Evolutionary conservation across 2,329 filamentous ascomycete species (phyloP).

Genomic region (Xylaria sp.): DNA sequence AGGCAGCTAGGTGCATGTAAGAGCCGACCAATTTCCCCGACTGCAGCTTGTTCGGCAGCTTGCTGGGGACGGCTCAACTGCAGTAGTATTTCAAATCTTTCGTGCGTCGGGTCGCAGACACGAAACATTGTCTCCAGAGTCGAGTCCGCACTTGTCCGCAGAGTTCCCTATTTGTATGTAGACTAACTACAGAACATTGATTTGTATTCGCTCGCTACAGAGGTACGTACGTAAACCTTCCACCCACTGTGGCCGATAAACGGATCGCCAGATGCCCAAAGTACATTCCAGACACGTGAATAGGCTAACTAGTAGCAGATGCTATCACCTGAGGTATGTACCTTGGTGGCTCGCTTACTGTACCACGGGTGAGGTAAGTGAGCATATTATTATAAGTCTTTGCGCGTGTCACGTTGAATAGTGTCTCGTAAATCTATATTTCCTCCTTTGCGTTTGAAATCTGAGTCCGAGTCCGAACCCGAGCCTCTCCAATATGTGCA

Average conservation of each 20-base stretch:
- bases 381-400: background rate
- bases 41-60: conserved; percentile 2
- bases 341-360: conserved; percentile 30
- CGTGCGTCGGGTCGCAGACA: conserved; percentile 25
- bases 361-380: conserved; percentile 9
- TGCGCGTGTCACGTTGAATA: background rate
- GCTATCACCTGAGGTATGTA: background rate
- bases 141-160: conserved; percentile 34
- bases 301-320: background rate
- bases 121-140: conserved; percentile 24
- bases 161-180: background rate
- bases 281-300: background rate
- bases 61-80: conserved; percentile 9
- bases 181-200: background rate
- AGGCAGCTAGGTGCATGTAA: conserved; percentile 8
- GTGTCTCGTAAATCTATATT: background rate
- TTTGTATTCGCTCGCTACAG: conserved; percentile 5
- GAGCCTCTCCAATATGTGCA: background rate
- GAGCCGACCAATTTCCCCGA: conserved; percentile 25
- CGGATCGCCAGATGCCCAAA: background rate
- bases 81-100: conserved; percentile 37
- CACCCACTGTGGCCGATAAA: conserved; percentile 6
- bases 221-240: conserved; percentile 5
- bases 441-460: background rate
- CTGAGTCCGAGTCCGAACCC: background rate